phyloP scores from a whole-genome alignment of 179 eudicot genomes.

The Patellifolia procumbens region DNA sequence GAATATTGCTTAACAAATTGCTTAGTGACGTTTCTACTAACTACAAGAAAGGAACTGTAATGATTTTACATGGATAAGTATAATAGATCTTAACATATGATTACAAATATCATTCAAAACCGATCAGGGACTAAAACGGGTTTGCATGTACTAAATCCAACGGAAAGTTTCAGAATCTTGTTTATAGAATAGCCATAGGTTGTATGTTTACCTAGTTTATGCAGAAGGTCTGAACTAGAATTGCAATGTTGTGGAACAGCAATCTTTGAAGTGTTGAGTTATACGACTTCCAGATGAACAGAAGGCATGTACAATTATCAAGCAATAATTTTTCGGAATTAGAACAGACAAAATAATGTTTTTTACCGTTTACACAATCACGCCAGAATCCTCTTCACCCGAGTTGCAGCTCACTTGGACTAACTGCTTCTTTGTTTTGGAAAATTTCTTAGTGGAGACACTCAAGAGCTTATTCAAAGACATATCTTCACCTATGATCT shows the following conservation, averaged over 20 bases:
- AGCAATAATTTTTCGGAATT: not conserved
- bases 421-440: constrained; percentile 48
- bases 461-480: constrained; percentile 81
- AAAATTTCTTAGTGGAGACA: constrained; percentile 65
- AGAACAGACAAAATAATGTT: not conserved
- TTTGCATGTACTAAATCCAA: not conserved
- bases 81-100: not conserved
- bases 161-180: not conserved
- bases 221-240: not conserved
- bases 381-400: constrained; percentile 9
- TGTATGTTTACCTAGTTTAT: not conserved
- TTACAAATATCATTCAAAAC: not conserved
- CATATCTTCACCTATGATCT: constrained; percentile 67
- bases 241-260: no score
- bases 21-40: not conserved
- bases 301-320: not conserved
- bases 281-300: not conserved
- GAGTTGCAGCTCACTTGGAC: constrained; percentile 19
- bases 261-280: not conserved
- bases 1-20: not conserved
- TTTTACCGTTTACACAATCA: constrained; percentile 12
- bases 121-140: not conserved
- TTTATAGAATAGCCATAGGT: not conserved
- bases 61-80: not conserved
- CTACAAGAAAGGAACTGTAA: not conserved